Conservation (phyloP, 495 filamentous ascomycete genomes). For the Hypoxylon fuscum region DNA sequence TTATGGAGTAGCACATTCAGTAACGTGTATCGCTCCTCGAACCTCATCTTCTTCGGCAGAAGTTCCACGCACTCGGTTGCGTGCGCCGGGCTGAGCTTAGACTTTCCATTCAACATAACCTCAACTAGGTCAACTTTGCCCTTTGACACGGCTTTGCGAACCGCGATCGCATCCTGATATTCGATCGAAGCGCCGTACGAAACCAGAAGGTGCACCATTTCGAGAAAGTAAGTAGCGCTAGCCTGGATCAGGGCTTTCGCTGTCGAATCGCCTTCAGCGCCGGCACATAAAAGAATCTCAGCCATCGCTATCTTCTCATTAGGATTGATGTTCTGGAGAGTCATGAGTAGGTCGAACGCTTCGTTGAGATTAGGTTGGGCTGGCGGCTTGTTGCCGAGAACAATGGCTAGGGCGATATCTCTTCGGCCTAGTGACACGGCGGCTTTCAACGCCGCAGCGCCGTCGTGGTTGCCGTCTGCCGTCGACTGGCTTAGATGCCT, state of each 20-base stretch:
- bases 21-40: conserved; percentile 53
- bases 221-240: conserved; percentile 49
- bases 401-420: conserved; percentile 56
- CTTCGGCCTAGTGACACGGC: conserved; percentile 52
- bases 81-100: conserved; percentile 46
- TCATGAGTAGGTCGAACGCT: conserved; percentile 51
- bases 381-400: conserved; percentile 53
- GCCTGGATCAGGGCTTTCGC: conserved; percentile 51
- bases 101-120: conserved; percentile 47
- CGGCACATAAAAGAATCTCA: conserved; percentile 58
- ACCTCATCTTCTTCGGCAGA: conserved; percentile 52
- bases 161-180: conserved; percentile 49
- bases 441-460: conserved; percentile 54
- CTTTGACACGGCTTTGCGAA: conserved; percentile 49
- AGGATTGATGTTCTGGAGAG: conserved; percentile 50
- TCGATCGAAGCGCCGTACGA: conserved; percentile 57
- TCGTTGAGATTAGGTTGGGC: conserved; percentile 49
- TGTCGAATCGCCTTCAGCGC: conserved; percentile 51
- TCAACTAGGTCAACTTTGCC: conserved; percentile 52
- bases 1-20: conserved; percentile 51
- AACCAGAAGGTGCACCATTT: conserved; percentile 57
- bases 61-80: conserved; percentile 54
- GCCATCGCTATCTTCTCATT: conserved; percentile 54
- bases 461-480: conserved; percentile 55
- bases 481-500: conserved; percentile 52